Evolutionary conservation across 495 filamentous ascomycete species (phyloP).

Genomic region (Penicillium angulare): DNA sequence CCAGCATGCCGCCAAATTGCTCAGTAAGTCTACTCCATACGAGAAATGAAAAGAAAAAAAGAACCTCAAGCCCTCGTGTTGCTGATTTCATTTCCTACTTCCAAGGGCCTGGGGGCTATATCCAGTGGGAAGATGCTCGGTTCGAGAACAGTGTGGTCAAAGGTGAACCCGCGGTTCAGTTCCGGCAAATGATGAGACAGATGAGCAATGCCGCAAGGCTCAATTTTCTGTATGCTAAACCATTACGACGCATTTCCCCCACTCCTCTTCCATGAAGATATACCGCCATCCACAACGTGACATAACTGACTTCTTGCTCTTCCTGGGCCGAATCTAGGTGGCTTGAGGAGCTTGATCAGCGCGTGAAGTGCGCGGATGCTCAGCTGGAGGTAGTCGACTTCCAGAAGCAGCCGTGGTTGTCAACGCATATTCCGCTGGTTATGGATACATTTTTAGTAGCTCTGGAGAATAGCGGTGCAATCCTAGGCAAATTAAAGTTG

Average conservation of each 20-base stretch:
- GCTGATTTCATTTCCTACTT: background rate
- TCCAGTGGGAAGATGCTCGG: conserved; percentile 35
- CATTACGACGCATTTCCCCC: background rate
- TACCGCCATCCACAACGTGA: no score
- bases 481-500: background rate
- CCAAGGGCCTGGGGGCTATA: conserved; percentile 32
- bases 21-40: background rate
- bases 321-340: background rate
- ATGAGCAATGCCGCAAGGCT: background rate
- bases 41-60: background rate
- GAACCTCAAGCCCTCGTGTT: background rate
- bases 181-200: background rate
- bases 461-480: background rate
- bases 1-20: conserved; percentile 7
- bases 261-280: background rate
- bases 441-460: background rate
- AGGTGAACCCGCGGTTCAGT: background rate
- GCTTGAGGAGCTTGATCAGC: background rate
- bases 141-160: conserved; percentile 11
- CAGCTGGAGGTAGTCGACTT: background rate
- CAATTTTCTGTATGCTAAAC: background rate
- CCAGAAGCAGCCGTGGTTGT: background rate
- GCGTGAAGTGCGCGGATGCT: background rate
- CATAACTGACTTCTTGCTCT: background rate
- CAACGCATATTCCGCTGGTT: background rate